Evolutionary conservation across 495 filamentous ascomycete genomes (phyloP), one percentile per base, ranked within the genome.

Genomic region (Tuber brumale): DNA sequence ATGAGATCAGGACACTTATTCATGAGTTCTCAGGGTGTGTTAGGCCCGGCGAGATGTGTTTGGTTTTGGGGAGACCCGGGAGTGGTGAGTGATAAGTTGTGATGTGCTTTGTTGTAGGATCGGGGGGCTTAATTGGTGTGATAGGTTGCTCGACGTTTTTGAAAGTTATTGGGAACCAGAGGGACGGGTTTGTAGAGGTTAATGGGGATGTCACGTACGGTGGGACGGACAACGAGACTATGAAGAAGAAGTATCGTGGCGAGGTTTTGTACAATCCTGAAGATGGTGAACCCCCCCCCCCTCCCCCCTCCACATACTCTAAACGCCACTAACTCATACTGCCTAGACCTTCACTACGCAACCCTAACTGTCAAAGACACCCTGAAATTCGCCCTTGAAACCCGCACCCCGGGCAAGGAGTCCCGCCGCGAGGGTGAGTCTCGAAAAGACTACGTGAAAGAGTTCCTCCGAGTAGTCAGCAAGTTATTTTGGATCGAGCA

Each of bases 401-500:
- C 89, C 1, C 85, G 91, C 48, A 92, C 91, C 0, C 93, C 92
- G 0, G 87, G 88, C 23, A 88, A 91, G 81, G 84, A 83, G 18
- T 90, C 89, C 18, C 86, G 92, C 0, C 84, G 88, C 43, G 84
- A 88, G 71, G 90, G 89, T 4, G 89, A 92, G 81, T 87, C 85
- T 57, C 85, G 89, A 21, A 85, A 85, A 69, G 87, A 90, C 70
- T 94, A 92, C 77, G 89, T 89, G 44, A 83, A 86, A 42, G 89
- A 91, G 57, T 91, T 93, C 75, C 86, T 93, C 9, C 85, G 89
- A 27, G 90, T 92, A 1, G 86, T 95, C 57, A 87, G 92, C 51
- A 91, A 92, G 77, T 86, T 94, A 46, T 95, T 97, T 76, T 92
- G 92, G 86, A 93, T 92, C 45, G 89, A 91, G 76, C 90, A 93